Base-by-base conservation (phyloP, 108 stramenopile genomes). In the Pseudonitzschia multistriata region DNA sequence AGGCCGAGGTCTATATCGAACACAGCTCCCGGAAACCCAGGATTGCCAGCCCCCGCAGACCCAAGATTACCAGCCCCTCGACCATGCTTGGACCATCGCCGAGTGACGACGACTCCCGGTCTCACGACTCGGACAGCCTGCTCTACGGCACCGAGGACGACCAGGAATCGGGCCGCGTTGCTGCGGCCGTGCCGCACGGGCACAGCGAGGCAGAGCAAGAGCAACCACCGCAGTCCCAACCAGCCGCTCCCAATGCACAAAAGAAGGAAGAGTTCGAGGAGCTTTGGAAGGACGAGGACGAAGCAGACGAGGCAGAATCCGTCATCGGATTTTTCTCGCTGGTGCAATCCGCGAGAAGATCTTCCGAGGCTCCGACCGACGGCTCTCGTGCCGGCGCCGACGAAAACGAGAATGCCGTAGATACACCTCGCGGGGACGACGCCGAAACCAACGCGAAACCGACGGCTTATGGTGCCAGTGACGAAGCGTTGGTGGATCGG, bases 71-170 rank as follows among this genome's bases (percentile, higher is more conserved):
- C 29, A 30, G 30, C 19, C 42, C 42, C 2, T 8, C 42, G 15
- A 17, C 7, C 50, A 72, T 72, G 49, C 37, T 72, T 4, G 71
- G 71, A 7, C 49, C 49, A 21, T 25, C 14, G 8, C 6, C 25
- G 7, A 52, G 47, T 27, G 71, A 64, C 29, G 49, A 62, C 22
- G 62, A 64, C 24, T 48, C 60, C 24, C 49, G 37, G 19, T 64
- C 62, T 22, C 21, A 33, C 13, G 37, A 52, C 27, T 63, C 62
- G n/a, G 48, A 49, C 42, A 37, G 28, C 31, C 25, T 54, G 7
- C 25, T 72, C 13, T 71, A 53, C 35, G 36, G 5, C 14, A 50
- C 48, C 17, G 55, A 55, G 7, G 39, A 69, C 28, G 47, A 49
- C 1, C 30, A 28, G 31, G 27, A 55, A 10, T 1, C 33, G 22